Evolutionary conservation across 805 yeast species (phyloP).

Genomic region (Scheffersomyces lignosus): DNA sequence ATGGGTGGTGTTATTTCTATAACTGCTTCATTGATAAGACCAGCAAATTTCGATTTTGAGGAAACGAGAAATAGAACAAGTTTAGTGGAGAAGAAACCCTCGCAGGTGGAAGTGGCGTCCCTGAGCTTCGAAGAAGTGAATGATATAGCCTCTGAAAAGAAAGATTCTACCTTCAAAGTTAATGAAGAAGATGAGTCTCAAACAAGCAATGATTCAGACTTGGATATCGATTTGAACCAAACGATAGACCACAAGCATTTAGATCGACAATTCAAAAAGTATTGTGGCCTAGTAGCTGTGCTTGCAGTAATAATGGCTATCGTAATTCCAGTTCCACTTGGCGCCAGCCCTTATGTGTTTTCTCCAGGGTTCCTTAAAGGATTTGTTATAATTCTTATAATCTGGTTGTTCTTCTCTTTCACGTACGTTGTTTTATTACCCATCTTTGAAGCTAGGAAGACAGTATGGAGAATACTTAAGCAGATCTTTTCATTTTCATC

Average conservation of each 20-base stretch:
- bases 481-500: not conserved
- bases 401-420: slow-evolving; percentile 37
- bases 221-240: slow-evolving; percentile 22
- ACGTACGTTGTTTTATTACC: slow-evolving; percentile 29
- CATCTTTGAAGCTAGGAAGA: slow-evolving; percentile 22
- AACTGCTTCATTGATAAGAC: slow-evolving; percentile 30
- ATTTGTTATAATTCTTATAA: slow-evolving; percentile 26
- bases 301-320: slow-evolving; percentile 23
- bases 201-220: slow-evolving; percentile 1
- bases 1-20: slow-evolving; percentile 37
- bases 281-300: slow-evolving; percentile 19
- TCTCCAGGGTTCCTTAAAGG: slow-evolving; percentile 30
- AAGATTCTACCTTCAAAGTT: not conserved
- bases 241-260: slow-evolving; percentile 23
- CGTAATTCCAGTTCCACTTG: slow-evolving; percentile 34
- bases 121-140: not conserved
- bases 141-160: not conserved
- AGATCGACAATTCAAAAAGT: slow-evolving; percentile 29
- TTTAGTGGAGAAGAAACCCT: slow-evolving; percentile 7
- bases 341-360: slow-evolving; percentile 34
- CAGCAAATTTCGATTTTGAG: slow-evolving; percentile 39
- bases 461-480: slow-evolving; percentile 6
- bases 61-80: slow-evolving; percentile 35
- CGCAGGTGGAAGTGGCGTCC: slow-evolving; percentile 1
- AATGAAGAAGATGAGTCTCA: slow-evolving; percentile 3